phyloP scores from a whole-genome alignment of 2,329 filamentous ascomycete species.

The Fusarium tupiense region DNA sequence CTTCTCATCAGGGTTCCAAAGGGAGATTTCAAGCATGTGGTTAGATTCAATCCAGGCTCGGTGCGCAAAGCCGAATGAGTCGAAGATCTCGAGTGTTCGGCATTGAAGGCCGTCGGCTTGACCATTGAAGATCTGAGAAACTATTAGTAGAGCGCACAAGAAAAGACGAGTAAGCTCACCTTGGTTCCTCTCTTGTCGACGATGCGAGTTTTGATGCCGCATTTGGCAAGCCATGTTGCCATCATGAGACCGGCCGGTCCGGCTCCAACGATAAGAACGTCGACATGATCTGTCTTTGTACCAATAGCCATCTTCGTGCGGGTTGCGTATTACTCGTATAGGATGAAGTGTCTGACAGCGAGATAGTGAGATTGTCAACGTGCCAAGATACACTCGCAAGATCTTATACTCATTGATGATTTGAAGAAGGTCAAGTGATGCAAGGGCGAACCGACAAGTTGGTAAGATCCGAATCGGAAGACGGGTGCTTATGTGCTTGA shows the following conservation, averaged over 20 bases:
- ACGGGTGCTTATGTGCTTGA: background rate
- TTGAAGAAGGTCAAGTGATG: background rate
- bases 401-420: background rate
- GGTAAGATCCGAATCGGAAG: background rate
- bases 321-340: fast-evolving
- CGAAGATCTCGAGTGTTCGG: constrained; percentile 71
- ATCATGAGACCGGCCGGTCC: constrained; percentile 3
- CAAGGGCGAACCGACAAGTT: background rate
- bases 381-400: background rate
- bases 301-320: background rate
- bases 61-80: constrained; percentile 75
- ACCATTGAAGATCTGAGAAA: background rate
- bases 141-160: background rate
- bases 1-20: constrained; percentile 1
- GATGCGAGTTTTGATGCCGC: constrained; percentile 25
- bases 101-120: constrained; percentile 31
- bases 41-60: constrained; percentile 72
- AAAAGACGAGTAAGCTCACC: background rate
- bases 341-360: fast-evolving
- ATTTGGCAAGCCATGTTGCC: constrained; percentile 9
- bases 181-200: constrained; percentile 29
- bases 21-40: constrained; percentile 68
- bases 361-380: background rate
- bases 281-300: background rate
- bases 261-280: constrained; percentile 2